These are phyloP conservation scores for Choiromyces venosus DNA, from an alignment of 495 filamentous ascomycete species.

Conservation along the genomic window DNA sequence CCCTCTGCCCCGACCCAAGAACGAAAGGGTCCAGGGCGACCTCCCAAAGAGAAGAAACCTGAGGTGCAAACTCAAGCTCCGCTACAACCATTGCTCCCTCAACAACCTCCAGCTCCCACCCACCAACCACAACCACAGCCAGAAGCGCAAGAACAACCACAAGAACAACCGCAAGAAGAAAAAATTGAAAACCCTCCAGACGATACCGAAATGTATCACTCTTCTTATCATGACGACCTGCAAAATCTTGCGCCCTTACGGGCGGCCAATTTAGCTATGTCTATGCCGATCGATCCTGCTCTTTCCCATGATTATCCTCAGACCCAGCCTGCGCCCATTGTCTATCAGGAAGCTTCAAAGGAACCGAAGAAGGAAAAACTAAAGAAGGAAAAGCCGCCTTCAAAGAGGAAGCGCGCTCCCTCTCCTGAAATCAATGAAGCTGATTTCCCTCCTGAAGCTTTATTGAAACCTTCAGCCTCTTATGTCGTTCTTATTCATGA, in stretches of 20 bases:
- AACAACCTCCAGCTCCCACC: neutral
- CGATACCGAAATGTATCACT: neutral
- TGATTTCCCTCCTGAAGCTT: slow-evolving; percentile 75
- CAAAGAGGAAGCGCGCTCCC: slow-evolving; percentile 61
- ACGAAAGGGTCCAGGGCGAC: slow-evolving; percentile 28
- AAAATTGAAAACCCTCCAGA: neutral
- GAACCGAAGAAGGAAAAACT: slow-evolving; percentile 55
- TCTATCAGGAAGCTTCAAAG: slow-evolving; percentile 21
- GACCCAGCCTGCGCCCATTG: neutral
- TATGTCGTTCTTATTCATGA: slow-evolving; percentile 91
- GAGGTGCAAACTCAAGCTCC: slow-evolving; percentile 4
- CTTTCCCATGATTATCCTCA: neutral
- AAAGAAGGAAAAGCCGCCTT: slow-evolving; percentile 50
- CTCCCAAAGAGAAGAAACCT: slow-evolving; percentile 18
- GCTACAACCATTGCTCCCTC: neutral
- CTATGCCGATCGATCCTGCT: neutral
- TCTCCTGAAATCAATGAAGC: slow-evolving; percentile 67
- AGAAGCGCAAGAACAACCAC: neutral
- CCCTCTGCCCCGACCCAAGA: slow-evolving; percentile 11
- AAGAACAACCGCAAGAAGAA: neutral
- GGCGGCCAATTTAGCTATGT: neutral
- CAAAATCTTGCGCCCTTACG: neutral
- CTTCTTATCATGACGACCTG: neutral
- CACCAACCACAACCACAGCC: neutral
- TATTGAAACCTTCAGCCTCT: slow-evolving; percentile 76